Conservation (phyloP, 1,284 basidiomycete species). For the Ustilago trichophora region DNA sequence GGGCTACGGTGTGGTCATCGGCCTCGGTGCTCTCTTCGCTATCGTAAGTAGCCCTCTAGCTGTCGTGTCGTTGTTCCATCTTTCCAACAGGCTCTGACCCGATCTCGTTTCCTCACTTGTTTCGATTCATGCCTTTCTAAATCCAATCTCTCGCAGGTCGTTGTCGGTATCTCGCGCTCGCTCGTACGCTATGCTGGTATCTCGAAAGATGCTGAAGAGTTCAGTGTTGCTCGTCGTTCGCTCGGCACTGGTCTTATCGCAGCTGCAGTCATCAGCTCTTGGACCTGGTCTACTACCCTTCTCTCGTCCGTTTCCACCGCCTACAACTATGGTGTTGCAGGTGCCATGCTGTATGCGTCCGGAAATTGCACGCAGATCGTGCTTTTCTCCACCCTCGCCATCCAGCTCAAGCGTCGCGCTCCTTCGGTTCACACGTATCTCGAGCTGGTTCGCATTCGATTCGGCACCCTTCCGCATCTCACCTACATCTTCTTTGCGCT, state of each 20-base stretch:
- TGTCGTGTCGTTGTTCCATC: too few relatives aligned
- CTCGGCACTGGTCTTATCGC: constrained; percentile 58
- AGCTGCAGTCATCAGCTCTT: constrained; percentile 55
- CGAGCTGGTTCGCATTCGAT: constrained; percentile 53
- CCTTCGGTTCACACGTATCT: constrained; percentile 58
- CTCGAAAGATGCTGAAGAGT: constrained; percentile 50
- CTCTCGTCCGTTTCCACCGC: constrained; percentile 51
- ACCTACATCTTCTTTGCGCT: constrained; percentile 60
- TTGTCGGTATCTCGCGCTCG: constrained; percentile 50
- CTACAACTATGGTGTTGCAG: constrained; percentile 60
- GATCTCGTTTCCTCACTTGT: too few relatives aligned
- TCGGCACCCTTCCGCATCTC: constrained; percentile 50
- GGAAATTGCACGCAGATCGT: constrained; percentile 57
- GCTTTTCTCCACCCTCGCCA: constrained; percentile 57
- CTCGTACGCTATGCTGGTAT: constrained; percentile 44
- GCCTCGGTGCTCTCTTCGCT: constrained; percentile 62
- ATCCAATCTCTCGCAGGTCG: constrained; percentile 30
- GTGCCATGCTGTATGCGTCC: constrained; percentile 57
- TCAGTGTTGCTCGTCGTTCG: constrained; percentile 49
- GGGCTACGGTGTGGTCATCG: constrained; percentile 64
- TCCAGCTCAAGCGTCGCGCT: constrained; percentile 56
- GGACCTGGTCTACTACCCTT: constrained; percentile 61
- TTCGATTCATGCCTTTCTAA: too few relatives aligned
- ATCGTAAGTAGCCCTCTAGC: constrained; percentile 32
- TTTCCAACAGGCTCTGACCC: too few relatives aligned